These are phyloP conservation scores for Boeremia exigua DNA, from an alignment of 2,329 filamentous ascomycete species.

Conservation along the genomic window DNA sequence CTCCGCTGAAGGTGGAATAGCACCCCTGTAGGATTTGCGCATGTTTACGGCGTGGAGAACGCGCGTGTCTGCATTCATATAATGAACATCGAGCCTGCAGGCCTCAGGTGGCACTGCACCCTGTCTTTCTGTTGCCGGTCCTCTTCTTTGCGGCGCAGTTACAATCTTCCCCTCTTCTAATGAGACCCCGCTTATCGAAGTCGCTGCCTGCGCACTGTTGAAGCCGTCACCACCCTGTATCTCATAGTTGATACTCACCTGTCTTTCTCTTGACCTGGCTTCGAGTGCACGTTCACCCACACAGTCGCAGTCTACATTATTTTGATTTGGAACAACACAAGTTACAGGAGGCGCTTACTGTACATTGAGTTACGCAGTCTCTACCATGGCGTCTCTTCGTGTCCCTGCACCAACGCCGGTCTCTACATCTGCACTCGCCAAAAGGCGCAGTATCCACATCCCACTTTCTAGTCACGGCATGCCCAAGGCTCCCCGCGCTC, in stretches of 20 bases:
- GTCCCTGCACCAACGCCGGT: constrained; percentile 32
- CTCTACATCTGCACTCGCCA: constrained; percentile 27
- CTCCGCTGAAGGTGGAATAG: constrained; percentile 3
- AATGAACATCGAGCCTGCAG: constrained; percentile 39
- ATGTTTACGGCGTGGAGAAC: constrained; percentile 30
- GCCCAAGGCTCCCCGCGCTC: constrained; percentile 39
- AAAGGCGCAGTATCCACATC: constrained; percentile 29
- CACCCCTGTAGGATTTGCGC: constrained; percentile 19
- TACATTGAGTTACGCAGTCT: constrained; percentile 12
- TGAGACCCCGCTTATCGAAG: constrained; percentile 22
- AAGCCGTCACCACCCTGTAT: constrained; percentile 9
- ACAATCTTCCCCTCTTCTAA: constrained; percentile 21
- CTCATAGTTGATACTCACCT: constrained; percentile 4
- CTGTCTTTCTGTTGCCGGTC: constrained; percentile 30
- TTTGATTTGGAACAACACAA: constrained; percentile 4
- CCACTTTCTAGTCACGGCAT: constrained; percentile 43
- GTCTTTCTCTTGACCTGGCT: not conserved
- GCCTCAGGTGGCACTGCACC: constrained; percentile 38
- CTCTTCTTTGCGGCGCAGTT: constrained; percentile 30
- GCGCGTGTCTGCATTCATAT: constrained; percentile 40
- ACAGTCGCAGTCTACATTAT: constrained; percentile 3
- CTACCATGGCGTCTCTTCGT: constrained; percentile 30
- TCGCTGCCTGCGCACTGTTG: constrained; percentile 25
- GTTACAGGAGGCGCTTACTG: constrained; percentile 17
- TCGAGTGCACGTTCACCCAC: constrained; percentile 1